phyloP scores from a whole-genome alignment of 2,329 filamentous ascomycete species.

The Ascochyta lentis region DNA sequence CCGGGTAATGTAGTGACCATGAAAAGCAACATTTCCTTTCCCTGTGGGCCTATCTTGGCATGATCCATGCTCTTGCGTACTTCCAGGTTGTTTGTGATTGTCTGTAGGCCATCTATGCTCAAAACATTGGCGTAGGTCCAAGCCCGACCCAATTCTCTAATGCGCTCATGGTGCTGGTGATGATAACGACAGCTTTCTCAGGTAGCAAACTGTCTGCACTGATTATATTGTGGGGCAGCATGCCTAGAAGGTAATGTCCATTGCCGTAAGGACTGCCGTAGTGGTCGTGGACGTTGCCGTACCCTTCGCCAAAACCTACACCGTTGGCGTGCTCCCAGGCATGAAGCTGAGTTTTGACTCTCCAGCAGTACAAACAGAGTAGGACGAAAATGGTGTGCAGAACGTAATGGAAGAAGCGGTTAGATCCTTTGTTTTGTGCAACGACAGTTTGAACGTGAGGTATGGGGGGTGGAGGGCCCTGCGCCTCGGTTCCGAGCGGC shows the following conservation, averaged over 20 bases:
- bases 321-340: constrained; percentile 9
- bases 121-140: neutral
- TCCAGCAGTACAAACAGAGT: neutral
- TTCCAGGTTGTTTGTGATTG: no score
- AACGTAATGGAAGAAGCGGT: neutral
- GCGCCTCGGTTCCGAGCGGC: neutral
- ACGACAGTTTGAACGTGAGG: neutral
- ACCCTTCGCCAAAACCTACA: constrained; percentile 3
- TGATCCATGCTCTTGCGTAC: no score
- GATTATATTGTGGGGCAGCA: neutral
- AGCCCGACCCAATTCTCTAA: neutral
- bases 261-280: neutral
- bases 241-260: neutral
- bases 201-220: constrained; percentile 2
- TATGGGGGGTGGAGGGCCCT: neutral
- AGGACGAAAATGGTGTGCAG: neutral
- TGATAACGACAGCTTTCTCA: neutral
- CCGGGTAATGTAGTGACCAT: neutral
- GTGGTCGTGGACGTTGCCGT: neutral
- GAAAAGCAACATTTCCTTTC: neutral
- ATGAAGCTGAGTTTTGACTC: neutral
- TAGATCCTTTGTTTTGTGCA: neutral
- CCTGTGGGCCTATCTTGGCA: neutral
- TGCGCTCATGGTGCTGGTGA: neutral
- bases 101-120: neutral